Evolutionary conservation across 108 stramenopile species (phyloP), one percentile per base, ranked within the genome.

Genomic region (Thalassiosira profunda): DNA sequence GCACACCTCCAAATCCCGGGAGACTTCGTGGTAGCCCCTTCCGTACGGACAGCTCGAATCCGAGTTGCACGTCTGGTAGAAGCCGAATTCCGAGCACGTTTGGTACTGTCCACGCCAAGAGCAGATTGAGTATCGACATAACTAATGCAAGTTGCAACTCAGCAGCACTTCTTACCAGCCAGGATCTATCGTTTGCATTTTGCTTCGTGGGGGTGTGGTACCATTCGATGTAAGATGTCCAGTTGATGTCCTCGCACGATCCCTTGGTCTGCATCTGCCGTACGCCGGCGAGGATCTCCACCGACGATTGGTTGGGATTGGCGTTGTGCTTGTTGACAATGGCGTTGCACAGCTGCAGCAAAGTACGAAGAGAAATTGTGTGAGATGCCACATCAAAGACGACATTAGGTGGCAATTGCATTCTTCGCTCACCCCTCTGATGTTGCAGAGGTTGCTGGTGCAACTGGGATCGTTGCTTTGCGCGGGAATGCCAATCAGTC

Each of bases 51-150:
- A 98, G 11, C 59, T 17, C 8, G 67, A 65, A 11, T 86, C 80
- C 12, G 34, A 36, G 14, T 83, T 57, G 57, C 98, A 98, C 1
- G 97, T 97, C 79, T 97, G 96, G 63, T 96, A 97, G 54, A 94
- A 99, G 2, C 97, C 98, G 59, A 98, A 91, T 82, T 99, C 97
- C 17, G 91, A 89, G 76, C 97, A 98, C 9, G 97, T 97, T 76
- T 97, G 97, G 81, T 89, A 98, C 23, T n/a, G n/a, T n/a, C n/a
- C n/a, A n/a, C n/a, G n/a, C n/a, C n/a, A n/a, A n/a, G n/a, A n/a
- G n/a, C n/a, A 4, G 23, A n/a, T 3, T 11, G 28, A 48, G 14
- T 11, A 48, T 48, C 3, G 9, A 20, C 47, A 48, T 2, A n/a
- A n/a, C n/a, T n/a, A n/a, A 3, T 11, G 12, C 14, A 29, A 14